A percentile compares a stretch with the other conserved stretches of the same genome.
Evolutionary conservation across 371 early-diverging fungal species (phyloP).

Genomic region (Mucor irregularis): DNA sequence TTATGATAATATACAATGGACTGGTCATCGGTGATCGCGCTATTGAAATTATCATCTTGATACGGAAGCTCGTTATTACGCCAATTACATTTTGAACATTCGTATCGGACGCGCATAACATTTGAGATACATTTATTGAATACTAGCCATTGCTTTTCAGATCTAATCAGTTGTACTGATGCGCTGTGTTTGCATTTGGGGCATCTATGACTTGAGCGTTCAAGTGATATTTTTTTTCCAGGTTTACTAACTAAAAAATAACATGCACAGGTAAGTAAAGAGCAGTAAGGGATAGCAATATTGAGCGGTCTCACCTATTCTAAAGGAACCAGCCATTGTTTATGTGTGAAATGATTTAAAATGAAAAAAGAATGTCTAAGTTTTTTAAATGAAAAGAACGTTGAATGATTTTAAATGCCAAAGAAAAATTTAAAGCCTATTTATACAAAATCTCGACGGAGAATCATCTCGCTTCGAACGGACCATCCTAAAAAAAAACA

Average conservation of each 20-base stretch:
- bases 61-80: constrained; percentile 35
- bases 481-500: background rate
- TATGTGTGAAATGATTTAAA: background rate
- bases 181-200: constrained; percentile 37
- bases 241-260: constrained; percentile 29
- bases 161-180: constrained; percentile 44
- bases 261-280: too few relatives aligned
- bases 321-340: constrained; percentile 14
- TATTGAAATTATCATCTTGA: background rate
- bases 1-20: background rate
- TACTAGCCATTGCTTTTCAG: constrained; percentile 37
- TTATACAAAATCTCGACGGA: too few relatives aligned
- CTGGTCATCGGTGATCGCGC: background rate
- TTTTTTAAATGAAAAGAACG: background rate
- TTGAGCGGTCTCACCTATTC: background rate
- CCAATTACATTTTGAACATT: constrained; percentile 47
- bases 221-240: constrained; percentile 40
- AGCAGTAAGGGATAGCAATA: background rate
- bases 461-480: too few relatives aligned
- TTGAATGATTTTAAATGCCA: background rate
- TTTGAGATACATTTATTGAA: constrained; percentile 41
- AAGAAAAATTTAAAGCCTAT: background rate
- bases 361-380: background rate
- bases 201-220: constrained; percentile 38
- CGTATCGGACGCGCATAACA: constrained; percentile 44